Percentiles rank a stretch among this genome's conserved stretches.
phyloP scores from a whole-genome alignment of 108 stramenopile genomes.

The Aurantiochytrium sp. region DNA sequence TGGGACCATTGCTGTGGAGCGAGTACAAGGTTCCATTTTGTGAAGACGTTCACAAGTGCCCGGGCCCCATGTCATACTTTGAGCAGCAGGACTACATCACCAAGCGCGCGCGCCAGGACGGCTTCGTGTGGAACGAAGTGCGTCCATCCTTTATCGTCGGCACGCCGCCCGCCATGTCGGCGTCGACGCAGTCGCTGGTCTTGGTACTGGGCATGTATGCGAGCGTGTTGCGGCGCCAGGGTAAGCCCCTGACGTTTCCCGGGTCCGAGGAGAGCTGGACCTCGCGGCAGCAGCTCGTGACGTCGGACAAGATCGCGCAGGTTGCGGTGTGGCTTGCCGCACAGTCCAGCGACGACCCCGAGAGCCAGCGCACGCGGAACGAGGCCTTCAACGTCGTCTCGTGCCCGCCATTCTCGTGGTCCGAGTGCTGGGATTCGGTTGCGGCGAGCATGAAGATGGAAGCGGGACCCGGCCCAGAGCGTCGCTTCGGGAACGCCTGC shows the following conservation, averaged over 20 bases:
- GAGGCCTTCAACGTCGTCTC: not conserved
- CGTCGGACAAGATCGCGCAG: not conserved
- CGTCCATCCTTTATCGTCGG: slow-evolving; percentile 11
- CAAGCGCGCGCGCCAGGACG: not conserved
- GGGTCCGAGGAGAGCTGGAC: not conserved
- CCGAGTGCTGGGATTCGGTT: not conserved
- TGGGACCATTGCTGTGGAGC: not conserved
- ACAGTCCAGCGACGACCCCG: not conserved
- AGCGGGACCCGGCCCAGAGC: not conserved
- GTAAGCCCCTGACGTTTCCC: not conserved
- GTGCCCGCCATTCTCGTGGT: not conserved
- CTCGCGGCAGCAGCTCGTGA: not conserved
- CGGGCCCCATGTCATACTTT: not conserved
- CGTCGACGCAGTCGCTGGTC: not conserved
- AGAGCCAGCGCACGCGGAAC: too few relatives aligned
- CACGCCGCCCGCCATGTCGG: not conserved
- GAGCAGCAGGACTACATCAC: not conserved
- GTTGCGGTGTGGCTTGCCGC: not conserved
- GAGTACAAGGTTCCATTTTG: not conserved
- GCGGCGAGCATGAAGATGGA: not conserved
- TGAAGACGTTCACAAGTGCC: not conserved
- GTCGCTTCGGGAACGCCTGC: not conserved
- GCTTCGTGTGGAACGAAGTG: not conserved
- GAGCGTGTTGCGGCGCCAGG: not conserved
- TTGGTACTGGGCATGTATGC: not conserved